Evolutionary conservation across 768 basidiomycete genomes (phyloP).

Genomic region (Lenzites betulinus): DNA sequence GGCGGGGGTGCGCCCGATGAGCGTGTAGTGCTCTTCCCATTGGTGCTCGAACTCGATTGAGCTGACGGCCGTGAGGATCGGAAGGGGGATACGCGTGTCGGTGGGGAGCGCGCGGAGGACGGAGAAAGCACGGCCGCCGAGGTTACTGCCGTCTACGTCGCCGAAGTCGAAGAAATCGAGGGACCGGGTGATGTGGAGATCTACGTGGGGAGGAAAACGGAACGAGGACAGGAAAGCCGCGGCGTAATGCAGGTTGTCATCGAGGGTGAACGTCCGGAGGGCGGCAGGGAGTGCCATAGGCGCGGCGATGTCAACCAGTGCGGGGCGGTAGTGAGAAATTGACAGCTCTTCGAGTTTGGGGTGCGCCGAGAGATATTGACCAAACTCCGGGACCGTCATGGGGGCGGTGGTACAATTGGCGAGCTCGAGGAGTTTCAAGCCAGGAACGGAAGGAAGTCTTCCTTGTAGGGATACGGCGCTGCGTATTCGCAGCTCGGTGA

Average conservation of each 20-base stretch:
- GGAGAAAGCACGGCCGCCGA: too few relatives aligned
- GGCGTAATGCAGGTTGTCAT: conserved; percentile 1
- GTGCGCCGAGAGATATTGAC: background rate
- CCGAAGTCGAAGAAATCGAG: background rate
- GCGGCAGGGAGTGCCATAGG: background rate
- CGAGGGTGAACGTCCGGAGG: background rate
- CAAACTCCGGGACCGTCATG: background rate
- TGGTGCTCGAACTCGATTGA: background rate
- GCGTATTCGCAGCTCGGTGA: background rate
- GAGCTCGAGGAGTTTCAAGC: background rate
- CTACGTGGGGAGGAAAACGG: background rate
- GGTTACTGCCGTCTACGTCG: background rate
- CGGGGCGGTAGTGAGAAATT: background rate
- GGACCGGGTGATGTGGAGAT: background rate
- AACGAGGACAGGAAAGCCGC: conserved; percentile 1
- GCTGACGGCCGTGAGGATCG: background rate
- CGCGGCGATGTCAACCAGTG: background rate
- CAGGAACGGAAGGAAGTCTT: background rate
- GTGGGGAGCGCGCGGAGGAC: background rate
- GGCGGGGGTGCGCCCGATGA: background rate
- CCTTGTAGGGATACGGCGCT: background rate
- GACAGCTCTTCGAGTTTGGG: background rate
- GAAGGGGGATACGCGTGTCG: background rate
- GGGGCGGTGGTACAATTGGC: background rate
- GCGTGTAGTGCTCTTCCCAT: background rate